Conservation (phyloP, 352 stramenopile genomes). For the Globisporangium takayamanum region DNA sequence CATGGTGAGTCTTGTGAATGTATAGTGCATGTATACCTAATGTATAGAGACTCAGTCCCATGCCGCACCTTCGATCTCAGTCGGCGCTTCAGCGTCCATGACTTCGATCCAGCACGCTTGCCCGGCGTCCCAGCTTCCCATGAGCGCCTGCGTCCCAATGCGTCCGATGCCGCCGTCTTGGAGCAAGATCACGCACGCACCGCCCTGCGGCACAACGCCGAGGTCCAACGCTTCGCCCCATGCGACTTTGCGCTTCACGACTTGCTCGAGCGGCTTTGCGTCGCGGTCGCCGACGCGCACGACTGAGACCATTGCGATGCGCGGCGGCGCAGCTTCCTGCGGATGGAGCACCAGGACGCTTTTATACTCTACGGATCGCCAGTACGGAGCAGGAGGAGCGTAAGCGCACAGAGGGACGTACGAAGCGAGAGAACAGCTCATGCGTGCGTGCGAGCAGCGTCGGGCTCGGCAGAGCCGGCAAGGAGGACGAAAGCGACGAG, state of each 20-base stretch:
- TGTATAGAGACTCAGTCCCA: neutral
- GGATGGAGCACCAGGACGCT: constrained; percentile 61
- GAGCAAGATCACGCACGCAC: constrained; percentile 74
- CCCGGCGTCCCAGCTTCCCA: constrained; percentile 80
- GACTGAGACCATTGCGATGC: constrained; percentile 72
- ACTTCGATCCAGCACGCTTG: constrained; percentile 76
- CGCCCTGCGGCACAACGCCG: constrained; percentile 68
- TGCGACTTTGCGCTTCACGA: constrained; percentile 63
- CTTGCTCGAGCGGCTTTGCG: constrained; percentile 49
- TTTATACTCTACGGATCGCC: constrained; percentile 57
- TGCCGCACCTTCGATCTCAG: constrained; percentile 54
- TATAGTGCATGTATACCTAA: neutral
- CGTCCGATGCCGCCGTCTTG: constrained; percentile 63
- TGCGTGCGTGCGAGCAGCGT: constrained; percentile 65
- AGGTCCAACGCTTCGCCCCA: constrained; percentile 67
- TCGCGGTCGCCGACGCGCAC: constrained; percentile 57
- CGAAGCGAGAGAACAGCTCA: constrained; percentile 75
- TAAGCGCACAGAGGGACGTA: constrained; percentile 33
- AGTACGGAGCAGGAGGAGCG: constrained; percentile 8
- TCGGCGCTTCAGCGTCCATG: constrained; percentile 47
- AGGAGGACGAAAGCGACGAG: constrained; percentile 16
- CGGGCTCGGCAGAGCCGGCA: constrained; percentile 54
- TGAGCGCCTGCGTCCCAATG: constrained; percentile 76
- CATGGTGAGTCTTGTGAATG: neutral
- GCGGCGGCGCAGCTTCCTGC: constrained; percentile 64